Base-by-base conservation (phyloP, 305 asterid genomes). In the Fraxinus dipetala region DNA sequence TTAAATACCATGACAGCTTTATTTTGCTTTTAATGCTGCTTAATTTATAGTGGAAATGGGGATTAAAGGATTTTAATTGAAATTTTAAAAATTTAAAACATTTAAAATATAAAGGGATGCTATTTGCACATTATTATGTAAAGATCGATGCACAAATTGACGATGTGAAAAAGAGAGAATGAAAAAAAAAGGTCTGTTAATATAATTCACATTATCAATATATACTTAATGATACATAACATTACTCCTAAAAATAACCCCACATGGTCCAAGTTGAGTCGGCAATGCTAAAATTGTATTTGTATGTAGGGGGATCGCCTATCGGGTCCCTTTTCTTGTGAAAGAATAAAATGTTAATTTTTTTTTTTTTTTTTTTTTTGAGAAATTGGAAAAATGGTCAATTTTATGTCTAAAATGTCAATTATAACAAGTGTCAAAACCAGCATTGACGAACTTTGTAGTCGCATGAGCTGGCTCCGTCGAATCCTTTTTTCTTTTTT, bases 11-110 rank as follows among this genome's bases (percentile, higher is more conserved):
- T 70, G 45, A 36, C 43, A 67, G 74, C 73, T 26, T 8, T 26
- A 10, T 67, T 67, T 26, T 67, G 74, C 74, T 26, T 67, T 67
- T 67, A 26, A 26, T 67, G 74, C 74, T 67, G 74, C 74, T 67
- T 67, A 11, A 11, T 67, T 30, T 59, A 24, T 79, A 18, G 10
- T 28, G 34, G 38, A 1, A 51, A 51, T 16, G 22, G 8, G 22
- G 61, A 51, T 51, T 51, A 56, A 6, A 56, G 67, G 67, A 56
- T 56, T 56, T 56, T 56, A 18, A 54, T 54, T 26, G 65, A 54
- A n/a, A 54, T 54, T 56, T 56, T 18, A 56, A 56, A 56, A 18
- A 18, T 40, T 40, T 0, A 8, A 40, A 1, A 38, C 13, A 11
- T 11, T 43, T 43, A 2, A 45, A 35, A 40, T 9, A 43, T 54